These are phyloP conservation scores for Phyllosticta citriasiana DNA, from an alignment of 2,329 filamentous ascomycete genomes.

Conservation along the genomic window DNA sequence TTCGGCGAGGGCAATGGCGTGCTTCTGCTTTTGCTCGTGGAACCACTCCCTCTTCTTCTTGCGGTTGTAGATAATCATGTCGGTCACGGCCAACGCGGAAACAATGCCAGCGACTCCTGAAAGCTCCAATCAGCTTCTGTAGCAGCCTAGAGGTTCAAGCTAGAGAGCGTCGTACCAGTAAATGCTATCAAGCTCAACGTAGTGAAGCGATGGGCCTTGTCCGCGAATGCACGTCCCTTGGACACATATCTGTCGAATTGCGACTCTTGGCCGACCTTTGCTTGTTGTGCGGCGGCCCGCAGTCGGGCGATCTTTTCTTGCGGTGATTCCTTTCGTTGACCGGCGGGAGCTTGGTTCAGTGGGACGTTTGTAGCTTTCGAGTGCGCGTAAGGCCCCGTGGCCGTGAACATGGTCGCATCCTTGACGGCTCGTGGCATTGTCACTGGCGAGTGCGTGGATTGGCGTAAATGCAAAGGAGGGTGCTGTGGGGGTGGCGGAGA, in stretches of 20 bases:
- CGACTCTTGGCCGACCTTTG: slow-evolving; percentile 41
- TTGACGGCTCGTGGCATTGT: slow-evolving; percentile 57
- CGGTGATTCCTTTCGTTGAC: slow-evolving; percentile 37
- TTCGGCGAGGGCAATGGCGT: slow-evolving; percentile 31
- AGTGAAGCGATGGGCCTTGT: slow-evolving; percentile 50
- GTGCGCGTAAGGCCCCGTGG: slow-evolving; percentile 59
- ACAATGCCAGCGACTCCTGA: slow-evolving; percentile 50
- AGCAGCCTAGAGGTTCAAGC: not conserved
- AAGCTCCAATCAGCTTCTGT: not conserved
- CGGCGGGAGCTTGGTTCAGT: slow-evolving; percentile 31
- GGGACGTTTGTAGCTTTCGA: slow-evolving; percentile 42
- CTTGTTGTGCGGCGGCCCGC: slow-evolving; percentile 34
- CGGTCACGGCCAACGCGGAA: slow-evolving; percentile 53
- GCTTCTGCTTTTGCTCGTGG: slow-evolving; percentile 39
- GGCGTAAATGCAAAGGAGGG: not conserved
- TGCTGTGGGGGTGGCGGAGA: slow-evolving; percentile 1
- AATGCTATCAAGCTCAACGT: slow-evolving; percentile 51
- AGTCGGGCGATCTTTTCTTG: slow-evolving; percentile 45
- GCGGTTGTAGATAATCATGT: slow-evolving; percentile 59
- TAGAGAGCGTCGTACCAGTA: slow-evolving; percentile 38
- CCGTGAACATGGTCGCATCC: slow-evolving; percentile 71
- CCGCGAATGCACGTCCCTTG: slow-evolving; percentile 46
- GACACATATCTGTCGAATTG: slow-evolving; percentile 45
- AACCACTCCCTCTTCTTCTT: slow-evolving; percentile 54
- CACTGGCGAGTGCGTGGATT: not conserved